Evolutionary conservation across 2,329 filamentous ascomycete species (phyloP).

Genomic region (Neonectria punicea): DNA sequence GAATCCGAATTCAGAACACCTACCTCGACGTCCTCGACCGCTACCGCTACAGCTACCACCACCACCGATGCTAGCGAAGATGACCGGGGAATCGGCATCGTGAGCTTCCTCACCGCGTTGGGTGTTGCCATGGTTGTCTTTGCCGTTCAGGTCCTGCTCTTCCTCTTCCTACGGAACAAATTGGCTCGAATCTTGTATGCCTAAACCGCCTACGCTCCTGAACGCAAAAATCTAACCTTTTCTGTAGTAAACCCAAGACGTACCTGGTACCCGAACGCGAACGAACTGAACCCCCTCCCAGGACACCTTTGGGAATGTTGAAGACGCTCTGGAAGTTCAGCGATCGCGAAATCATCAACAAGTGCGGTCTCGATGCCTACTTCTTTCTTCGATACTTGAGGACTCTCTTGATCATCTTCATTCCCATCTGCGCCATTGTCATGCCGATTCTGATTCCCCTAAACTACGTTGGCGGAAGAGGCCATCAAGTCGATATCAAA

Average conservation of each 20-base stretch:
- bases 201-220: background rate
- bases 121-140: conserved; percentile 72
- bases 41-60: background rate
- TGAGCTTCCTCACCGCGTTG: conserved; percentile 71
- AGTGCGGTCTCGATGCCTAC: conserved; percentile 95
- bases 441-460: conserved; percentile 88
- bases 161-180: conserved; percentile 80
- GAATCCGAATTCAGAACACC: conserved; percentile 7
- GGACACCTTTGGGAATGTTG: conserved; percentile 61
- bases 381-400: conserved; percentile 92
- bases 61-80: conserved; percentile 49
- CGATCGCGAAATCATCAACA: conserved; percentile 88
- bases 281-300: conserved; percentile 79
- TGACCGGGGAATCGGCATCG: conserved; percentile 54
- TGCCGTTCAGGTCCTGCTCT: conserved; percentile 72
- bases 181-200: conserved; percentile 84
- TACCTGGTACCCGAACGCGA: conserved; percentile 88
- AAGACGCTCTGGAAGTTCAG: conserved; percentile 73
- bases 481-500: conserved; percentile 60
- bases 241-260: conserved; percentile 78
- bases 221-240: conserved; percentile 16
- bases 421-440: conserved; percentile 81
- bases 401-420: conserved; percentile 86
- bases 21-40: conserved; percentile 11
- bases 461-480: conserved; percentile 79